phyloP scores from a whole-genome alignment of 176 grass and related monocot genomes.

The Hordeum vulgare region MorexV3_pseudomolecules_assembly NC_058521.1:246780316-246780815 shows the following conservation, averaged over 20 bases:
- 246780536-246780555: slow-evolving; percentile 32
- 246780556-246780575: slow-evolving; percentile 20
- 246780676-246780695: slow-evolving; percentile 31
- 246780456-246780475: neutral
- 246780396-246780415: neutral
- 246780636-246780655: slow-evolving; percentile 30
- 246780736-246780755: slow-evolving; percentile 53
- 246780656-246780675: slow-evolving; percentile 28
- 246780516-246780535: slow-evolving; percentile 37
- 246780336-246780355: neutral
- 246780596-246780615: slow-evolving; percentile 36
- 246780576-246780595: slow-evolving; percentile 16
- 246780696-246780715: slow-evolving; percentile 62
- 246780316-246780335: slow-evolving; percentile 12
- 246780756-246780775: slow-evolving; percentile 66
- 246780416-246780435: neutral
- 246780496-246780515: slow-evolving; percentile 52
- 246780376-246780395: neutral
- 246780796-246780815: slow-evolving; percentile 39
- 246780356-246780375: slow-evolving; percentile 22
- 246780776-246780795: slow-evolving; percentile 22
- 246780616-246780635: slow-evolving; percentile 25
- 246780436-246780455: slow-evolving; percentile 15
- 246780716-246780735: slow-evolving; percentile 58
- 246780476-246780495: neutral